A percentile compares a stretch with the other conserved stretches of the same genome.
phyloP scores from a whole-genome alignment of 73 alveolate genomes.

The Paramecium primaurelia region DNA sequence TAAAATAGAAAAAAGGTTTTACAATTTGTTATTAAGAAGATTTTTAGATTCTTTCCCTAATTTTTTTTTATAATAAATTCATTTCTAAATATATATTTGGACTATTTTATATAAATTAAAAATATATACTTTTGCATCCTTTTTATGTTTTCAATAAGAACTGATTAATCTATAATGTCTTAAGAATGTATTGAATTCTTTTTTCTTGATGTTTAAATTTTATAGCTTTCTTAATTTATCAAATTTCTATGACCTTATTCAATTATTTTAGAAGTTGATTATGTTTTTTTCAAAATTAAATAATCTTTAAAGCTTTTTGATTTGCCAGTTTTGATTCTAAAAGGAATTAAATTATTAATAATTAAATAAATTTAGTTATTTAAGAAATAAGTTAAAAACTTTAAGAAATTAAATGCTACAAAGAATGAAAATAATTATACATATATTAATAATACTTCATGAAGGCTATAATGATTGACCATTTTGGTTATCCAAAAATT shows the following conservation, averaged over 20 bases:
- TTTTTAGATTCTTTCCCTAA: neutral
- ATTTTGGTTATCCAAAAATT: neutral
- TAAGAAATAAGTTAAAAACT: too few species aligned
- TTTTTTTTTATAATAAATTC: too few species aligned
- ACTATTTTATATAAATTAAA: neutral
- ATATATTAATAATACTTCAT: neutral
- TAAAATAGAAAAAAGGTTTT: too few species aligned
- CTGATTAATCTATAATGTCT: neutral
- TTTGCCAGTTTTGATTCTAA: neutral
- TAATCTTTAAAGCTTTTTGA: neutral
- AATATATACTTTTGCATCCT: too few species aligned
- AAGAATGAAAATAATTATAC: neutral
- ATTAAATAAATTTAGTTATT: too few species aligned
- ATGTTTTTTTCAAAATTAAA: neutral
- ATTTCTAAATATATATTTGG: neutral
- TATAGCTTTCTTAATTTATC: too few species aligned
- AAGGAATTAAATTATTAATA: neutral
- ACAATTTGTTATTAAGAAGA: neutral
- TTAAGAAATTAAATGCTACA: neutral
- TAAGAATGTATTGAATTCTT: neutral
- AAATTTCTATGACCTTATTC: neutral
- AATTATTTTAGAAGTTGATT: neutral
- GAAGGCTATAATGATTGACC: neutral
- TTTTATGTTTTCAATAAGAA: neutral
- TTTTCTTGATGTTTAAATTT: neutral